Evolutionary conservation across 75 land plant genomes (phyloP), one percentile per base, ranked within the genome.

Genomic region (Sequoiadendron giganteum): DNA sequence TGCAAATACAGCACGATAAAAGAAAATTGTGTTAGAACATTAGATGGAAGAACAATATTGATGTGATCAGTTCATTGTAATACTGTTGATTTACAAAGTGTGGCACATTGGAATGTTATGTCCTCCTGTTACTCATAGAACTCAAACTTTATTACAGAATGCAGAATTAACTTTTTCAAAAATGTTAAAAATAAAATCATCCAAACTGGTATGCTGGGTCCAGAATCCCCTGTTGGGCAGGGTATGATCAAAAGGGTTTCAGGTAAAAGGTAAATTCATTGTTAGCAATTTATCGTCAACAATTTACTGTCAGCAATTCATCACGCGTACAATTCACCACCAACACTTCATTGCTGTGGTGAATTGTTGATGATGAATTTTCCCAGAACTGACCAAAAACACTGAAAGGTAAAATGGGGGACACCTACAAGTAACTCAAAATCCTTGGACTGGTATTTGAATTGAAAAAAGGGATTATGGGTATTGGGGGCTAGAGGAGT

Each of bases 1-100:
- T 93, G 90, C 32, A 90, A 79, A 79, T 79, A 79, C 40, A 3
- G 28, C 43, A 42, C 19, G 21, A 79, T 8, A 79, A 79, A 79
- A 79, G 16, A 45, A 79, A 19, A 40, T 3, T 79, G 8, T 78
- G 81, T 79, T 79, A 79, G 47, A 6, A 68, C 7, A 68, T 15
- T 55, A 55, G 15, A 55, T 15, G 56, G 56, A 15, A 55, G 56
- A 55, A 55, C 16, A 14, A 55, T 55, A 25, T 68, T 68, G 72
- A 28, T 16, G 16, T 68, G 72, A 68, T 68, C 72, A 28, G 72
- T 68, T 5, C 30, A 68, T 25, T 3, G 72, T n/a, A 68, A 68
- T 8, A 68, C 32, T n/a, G 72, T 25, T 68, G 72, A 16, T 65
- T 25, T 25, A 25, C 70, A 65, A 3, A 65, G 5, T 52, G 10